Evolutionary conservation across 1,284 basidiomycete genomes (phyloP).

Genomic region (Mycosarcoma maydis): DNA sequence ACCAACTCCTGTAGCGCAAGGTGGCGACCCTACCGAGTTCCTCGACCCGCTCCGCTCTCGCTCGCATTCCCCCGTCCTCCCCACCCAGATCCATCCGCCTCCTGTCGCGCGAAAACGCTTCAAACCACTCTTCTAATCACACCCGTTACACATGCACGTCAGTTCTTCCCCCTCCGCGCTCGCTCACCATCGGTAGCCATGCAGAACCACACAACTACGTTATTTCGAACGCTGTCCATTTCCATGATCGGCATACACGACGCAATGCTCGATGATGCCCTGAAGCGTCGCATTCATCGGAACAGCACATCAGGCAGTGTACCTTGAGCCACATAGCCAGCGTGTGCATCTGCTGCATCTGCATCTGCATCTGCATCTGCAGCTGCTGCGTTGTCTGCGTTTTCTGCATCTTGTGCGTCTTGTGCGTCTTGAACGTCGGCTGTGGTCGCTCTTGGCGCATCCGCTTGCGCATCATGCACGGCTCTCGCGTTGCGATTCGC

Average conservation of each 20-base stretch:
- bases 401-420: neutral
- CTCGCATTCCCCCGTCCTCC: too few species aligned
- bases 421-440: too few species aligned
- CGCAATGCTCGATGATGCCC: too few species aligned
- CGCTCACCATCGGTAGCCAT: too few species aligned
- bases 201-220: too few species aligned
- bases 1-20: slow-evolving; percentile 24
- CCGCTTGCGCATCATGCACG: neutral
- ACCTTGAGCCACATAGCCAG: slow-evolving; percentile 24
- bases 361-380: neutral
- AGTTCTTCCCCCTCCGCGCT: too few species aligned
- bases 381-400: neutral
- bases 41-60: too few species aligned
- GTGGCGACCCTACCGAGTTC: slow-evolving; percentile 32
- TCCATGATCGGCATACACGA: neutral
- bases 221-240: neutral
- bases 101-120: slow-evolving; percentile 31
- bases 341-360: neutral
- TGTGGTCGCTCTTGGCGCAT: too few species aligned
- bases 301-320: slow-evolving; percentile 38
- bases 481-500: neutral
- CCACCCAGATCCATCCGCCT: too few species aligned
- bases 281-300: too few species aligned
- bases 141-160: too few species aligned
- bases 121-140: slow-evolving; percentile 31